Percentiles rank a stretch among this genome's conserved stretches.
These are phyloP conservation scores for Phytophthora melonis DNA, from an alignment of 352 stramenopile genomes.

Conservation along the genomic window DNA sequence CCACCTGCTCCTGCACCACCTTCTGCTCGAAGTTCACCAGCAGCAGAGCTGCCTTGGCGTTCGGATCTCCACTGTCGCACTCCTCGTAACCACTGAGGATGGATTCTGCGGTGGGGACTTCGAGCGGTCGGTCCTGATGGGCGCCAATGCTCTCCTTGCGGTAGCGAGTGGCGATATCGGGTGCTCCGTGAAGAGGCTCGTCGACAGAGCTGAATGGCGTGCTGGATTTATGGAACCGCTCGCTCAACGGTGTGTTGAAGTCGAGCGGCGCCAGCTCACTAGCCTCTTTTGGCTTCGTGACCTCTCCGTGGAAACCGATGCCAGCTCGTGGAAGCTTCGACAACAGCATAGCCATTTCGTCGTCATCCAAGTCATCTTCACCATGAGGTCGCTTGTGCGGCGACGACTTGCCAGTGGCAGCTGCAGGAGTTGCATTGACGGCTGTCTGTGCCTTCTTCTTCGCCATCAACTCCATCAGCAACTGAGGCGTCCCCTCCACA, in stretches of 20 bases:
- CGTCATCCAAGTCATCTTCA: slow-evolving; percentile 61
- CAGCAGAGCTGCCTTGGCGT: slow-evolving; percentile 69
- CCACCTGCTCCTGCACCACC: slow-evolving; percentile 51
- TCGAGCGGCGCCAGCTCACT: slow-evolving; percentile 61
- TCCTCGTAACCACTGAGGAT: slow-evolving; percentile 85
- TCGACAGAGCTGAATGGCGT: slow-evolving; percentile 81
- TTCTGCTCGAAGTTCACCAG: slow-evolving; percentile 53
- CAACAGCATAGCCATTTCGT: slow-evolving; percentile 66
- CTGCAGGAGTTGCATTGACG: neutral
- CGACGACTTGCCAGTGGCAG: slow-evolving; percentile 10
- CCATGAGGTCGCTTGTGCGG: slow-evolving; percentile 66
- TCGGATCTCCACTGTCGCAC: slow-evolving; percentile 80
- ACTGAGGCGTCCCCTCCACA: slow-evolving; percentile 62
- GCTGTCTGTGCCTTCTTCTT: slow-evolving; percentile 15
- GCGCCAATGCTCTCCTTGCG: slow-evolving; percentile 40
- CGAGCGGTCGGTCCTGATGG: slow-evolving; percentile 42
- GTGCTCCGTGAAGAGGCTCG: slow-evolving; percentile 54
- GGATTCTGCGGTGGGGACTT: slow-evolving; percentile 78
- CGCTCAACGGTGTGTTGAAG: slow-evolving; percentile 56
- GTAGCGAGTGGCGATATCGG: slow-evolving; percentile 40
- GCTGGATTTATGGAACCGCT: slow-evolving; percentile 85
- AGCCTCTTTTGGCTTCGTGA: slow-evolving; percentile 62
- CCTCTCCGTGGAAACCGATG: slow-evolving; percentile 82
- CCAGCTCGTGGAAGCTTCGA: slow-evolving; percentile 75
- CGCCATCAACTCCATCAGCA: slow-evolving; percentile 51